phyloP scores from a whole-genome alignment of 257 asterid genomes.

The Primulina eburnea region DNA sequence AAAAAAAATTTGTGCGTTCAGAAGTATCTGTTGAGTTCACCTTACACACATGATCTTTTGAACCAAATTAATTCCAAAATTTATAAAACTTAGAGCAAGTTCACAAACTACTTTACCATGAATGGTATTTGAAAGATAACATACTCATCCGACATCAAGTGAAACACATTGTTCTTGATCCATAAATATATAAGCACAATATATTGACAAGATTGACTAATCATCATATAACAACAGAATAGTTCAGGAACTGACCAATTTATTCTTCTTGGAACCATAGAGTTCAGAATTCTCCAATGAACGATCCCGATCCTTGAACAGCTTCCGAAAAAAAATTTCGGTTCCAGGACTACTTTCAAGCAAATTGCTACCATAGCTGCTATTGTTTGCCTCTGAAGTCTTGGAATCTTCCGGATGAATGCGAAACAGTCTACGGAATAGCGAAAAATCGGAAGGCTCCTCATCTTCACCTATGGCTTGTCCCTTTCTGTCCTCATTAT shows the following conservation, averaged over 20 bases:
- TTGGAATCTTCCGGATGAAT: conserved; percentile 84
- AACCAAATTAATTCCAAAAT: not conserved
- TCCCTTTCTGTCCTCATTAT: conserved; percentile 54
- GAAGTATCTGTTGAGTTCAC: not conserved
- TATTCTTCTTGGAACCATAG: conserved; percentile 65
- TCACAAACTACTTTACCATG: not conserved
- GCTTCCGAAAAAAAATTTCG: conserved; percentile 77
- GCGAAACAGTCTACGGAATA: conserved; percentile 74
- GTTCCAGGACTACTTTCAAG: conserved; percentile 93
- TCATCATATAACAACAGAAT: conserved; percentile 9
- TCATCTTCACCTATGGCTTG: conserved; percentile 65
- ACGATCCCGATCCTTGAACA: conserved; percentile 89
- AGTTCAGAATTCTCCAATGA: conserved; percentile 94
- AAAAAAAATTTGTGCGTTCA: not conserved
- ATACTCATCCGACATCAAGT: not conserved
- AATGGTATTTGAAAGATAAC: not conserved
- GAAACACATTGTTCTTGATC: conserved; percentile 7
- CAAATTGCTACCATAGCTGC: conserved; percentile 38
- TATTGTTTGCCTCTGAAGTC: conserved; percentile 40
- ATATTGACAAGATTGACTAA: not conserved
- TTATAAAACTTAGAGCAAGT: not conserved
- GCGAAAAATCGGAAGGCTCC: conserved; percentile 61
- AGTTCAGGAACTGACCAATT: conserved; percentile 53
- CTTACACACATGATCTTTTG: not conserved
- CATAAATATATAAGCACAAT: not conserved